Base-by-base conservation (phyloP, 768 basidiomycete genomes). In the Boletus sp. region DNA sequence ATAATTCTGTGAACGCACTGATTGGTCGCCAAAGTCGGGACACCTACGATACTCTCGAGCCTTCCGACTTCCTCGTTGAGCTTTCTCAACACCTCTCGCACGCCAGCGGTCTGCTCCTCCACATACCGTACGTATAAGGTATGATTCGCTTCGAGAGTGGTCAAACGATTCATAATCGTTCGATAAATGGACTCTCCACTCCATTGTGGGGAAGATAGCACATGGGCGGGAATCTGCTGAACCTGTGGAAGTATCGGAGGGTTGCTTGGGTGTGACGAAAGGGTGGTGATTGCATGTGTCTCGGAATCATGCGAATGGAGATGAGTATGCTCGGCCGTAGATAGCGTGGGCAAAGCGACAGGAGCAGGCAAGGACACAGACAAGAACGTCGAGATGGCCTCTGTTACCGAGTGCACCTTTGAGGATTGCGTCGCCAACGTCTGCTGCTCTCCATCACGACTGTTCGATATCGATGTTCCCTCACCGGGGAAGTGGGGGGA, bases 131-230 rank as follows among this genome's bases (percentile, higher is more conserved):
- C 80, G 41, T 91, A 87, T 4, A 98, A 77, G 0, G 91, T 91
- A 45, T 93, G 88, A 62, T 95, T 97, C 9, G 81, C 80, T 70
- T 98, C 95, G 14, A 98, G 79, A 7, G 83, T 82, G 3, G 83
- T 82, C 11, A 99, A 79, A 7, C 94, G 86, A 61, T 97, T 96
- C 84, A 95, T 95, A 61, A 98, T 99, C 13, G 88, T 91, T 8
- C 93, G 87, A 64, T 97, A 98, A 59, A 99, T 94, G 2, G 93
- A 95, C 68, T 99, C 97, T 23, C 90, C 91, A 13, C 61, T 46
- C 52, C 68, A 59, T 10, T 68, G 66, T 6, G 34, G n/a, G 3
- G 55, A 27, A 40, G 58, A 27, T 2, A 39, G 48, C 10, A 42
- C 21, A 11, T 61, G 60, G 3, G 46, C 15, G 5, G 51, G 33